Percentiles rank a stretch among this genome's conserved stretches.
Evolutionary conservation across 371 early-diverging fungal species (phyloP).

Genomic region (Mortierella sp.): DNA sequence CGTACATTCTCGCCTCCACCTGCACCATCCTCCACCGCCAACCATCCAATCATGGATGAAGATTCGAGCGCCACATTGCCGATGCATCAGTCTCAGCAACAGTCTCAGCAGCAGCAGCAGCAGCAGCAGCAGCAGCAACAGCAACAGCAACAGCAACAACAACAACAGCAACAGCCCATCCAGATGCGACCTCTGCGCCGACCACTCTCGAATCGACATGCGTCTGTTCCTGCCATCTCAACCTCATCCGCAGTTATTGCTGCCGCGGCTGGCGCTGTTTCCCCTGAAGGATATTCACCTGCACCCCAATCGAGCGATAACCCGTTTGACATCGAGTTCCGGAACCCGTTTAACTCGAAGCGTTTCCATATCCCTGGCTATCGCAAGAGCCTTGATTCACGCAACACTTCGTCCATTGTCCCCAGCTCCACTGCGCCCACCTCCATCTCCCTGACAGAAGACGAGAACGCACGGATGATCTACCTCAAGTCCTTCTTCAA

Average conservation of each 20-base stretch:
- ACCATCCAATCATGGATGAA: not conserved
- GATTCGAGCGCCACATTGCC: not conserved
- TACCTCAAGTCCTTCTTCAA: constrained; percentile 37
- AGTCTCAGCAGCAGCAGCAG: constrained; percentile 12
- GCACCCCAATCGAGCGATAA: constrained; percentile 15
- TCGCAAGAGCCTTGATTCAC: constrained; percentile 34
- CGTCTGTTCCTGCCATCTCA: not conserved
- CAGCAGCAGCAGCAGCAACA: constrained; percentile 10
- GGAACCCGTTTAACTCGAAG: constrained; percentile 18
- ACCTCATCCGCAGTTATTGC: not conserved
- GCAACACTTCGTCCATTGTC: constrained; percentile 7
- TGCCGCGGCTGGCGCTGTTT: constrained; percentile 2
- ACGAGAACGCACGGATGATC: constrained; percentile 35
- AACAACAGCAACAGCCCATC: not conserved
- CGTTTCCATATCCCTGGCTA: constrained; percentile 19
- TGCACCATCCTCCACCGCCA: constrained; percentile 5
- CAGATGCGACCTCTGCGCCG: not conserved
- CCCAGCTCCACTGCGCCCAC: constrained; percentile 2
- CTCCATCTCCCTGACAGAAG: constrained; percentile 26
- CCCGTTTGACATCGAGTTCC: constrained; percentile 42
- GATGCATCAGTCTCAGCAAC: constrained; percentile 8
- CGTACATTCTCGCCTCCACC: constrained; percentile 6
- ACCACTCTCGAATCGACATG: not conserved
- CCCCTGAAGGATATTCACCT: too few species aligned
- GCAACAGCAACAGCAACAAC: not conserved